phyloP scores from a whole-genome alignment of 1,284 basidiomycete species.

The Papiliotrema laurentii region DNA sequence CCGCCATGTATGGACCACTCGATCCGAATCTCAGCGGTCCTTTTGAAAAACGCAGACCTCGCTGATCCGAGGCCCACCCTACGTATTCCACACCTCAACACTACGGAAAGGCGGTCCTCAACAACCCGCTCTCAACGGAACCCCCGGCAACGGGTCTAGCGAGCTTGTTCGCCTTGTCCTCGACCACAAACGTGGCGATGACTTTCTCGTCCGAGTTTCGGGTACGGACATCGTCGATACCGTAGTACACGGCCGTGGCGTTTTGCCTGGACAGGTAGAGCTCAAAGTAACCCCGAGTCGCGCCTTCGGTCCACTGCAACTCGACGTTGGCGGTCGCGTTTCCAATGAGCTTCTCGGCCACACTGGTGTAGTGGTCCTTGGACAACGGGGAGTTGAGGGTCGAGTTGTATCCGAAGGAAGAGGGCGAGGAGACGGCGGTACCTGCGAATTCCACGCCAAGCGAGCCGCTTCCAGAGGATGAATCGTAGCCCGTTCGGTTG shows the following conservation, averaged over 20 bases:
- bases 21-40: background rate
- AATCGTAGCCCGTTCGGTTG: conserved; percentile 52
- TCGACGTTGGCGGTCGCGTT: conserved; percentile 50
- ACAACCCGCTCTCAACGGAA: conserved; percentile 13
- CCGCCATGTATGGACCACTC: no score
- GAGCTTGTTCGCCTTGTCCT: conserved; percentile 54
- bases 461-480: conserved; percentile 55
- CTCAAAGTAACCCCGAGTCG: conserved; percentile 61
- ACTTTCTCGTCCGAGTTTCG: conserved; percentile 53
- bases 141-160: conserved; percentile 58
- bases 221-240: conserved; percentile 56
- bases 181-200: conserved; percentile 41
- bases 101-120: conserved; percentile 1
- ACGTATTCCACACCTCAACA: background rate
- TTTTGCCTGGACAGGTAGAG: conserved; percentile 52
- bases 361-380: conserved; percentile 15
- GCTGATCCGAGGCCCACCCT: background rate
- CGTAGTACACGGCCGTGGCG: conserved; percentile 58
- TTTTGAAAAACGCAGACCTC: background rate
- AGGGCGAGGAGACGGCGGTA: conserved; percentile 59
- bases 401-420: conserved; percentile 54
- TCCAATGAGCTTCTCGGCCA: conserved; percentile 50
- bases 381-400: conserved; percentile 33
- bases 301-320: conserved; percentile 63
- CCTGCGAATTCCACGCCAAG: conserved; percentile 65